A percentile compares a stretch with the other conserved stretches of the same genome.
These are phyloP conservation scores for Zygosaccharomyces siamensis DNA, from an alignment of 805 yeast species.

Conservation along the genomic window DNA sequence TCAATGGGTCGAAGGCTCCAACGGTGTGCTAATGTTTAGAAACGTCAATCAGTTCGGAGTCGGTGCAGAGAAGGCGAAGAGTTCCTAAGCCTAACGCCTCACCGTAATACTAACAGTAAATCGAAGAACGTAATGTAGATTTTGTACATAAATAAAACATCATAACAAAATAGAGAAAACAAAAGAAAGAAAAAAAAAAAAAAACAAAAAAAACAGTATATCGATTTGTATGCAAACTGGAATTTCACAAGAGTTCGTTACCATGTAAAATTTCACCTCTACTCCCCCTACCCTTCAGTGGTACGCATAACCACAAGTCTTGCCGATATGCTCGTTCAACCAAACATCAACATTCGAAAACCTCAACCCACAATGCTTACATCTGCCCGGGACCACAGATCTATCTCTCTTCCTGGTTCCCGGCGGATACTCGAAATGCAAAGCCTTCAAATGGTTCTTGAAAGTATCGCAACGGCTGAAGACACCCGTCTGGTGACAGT, in stretches of 20 bases:
- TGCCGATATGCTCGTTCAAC: constrained; percentile 66
- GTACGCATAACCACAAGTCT: constrained; percentile 31
- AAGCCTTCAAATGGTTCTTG: constrained; percentile 84
- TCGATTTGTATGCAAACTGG: not conserved
- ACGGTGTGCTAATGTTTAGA: constrained; percentile 68
- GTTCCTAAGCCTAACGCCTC: not conserved
- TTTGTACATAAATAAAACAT: not conserved
- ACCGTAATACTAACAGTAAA: not conserved
- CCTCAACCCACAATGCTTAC: constrained; percentile 66
- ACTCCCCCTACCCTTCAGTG: constrained; percentile 12
- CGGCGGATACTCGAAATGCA: constrained; percentile 82
- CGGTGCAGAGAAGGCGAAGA: constrained; percentile 8
- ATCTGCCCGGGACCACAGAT: constrained; percentile 59
- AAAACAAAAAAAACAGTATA: not conserved
- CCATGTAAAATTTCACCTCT: not conserved
- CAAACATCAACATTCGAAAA: constrained; percentile 74
- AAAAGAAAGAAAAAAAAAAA: too few relatives aligned
- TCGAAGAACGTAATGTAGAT: not conserved
- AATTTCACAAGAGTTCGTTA: not conserved
- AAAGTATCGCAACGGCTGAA: constrained; percentile 88
- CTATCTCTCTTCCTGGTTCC: constrained; percentile 82
- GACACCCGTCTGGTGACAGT: constrained; percentile 78
- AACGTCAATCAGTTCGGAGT: constrained; percentile 60
- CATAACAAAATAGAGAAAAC: not conserved
- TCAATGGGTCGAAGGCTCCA: constrained; percentile 67